These are phyloP conservation scores for Xylariaceae sp. DNA, from an alignment of 2,329 filamentous ascomycete genomes.

Conservation along the genomic window DNA sequence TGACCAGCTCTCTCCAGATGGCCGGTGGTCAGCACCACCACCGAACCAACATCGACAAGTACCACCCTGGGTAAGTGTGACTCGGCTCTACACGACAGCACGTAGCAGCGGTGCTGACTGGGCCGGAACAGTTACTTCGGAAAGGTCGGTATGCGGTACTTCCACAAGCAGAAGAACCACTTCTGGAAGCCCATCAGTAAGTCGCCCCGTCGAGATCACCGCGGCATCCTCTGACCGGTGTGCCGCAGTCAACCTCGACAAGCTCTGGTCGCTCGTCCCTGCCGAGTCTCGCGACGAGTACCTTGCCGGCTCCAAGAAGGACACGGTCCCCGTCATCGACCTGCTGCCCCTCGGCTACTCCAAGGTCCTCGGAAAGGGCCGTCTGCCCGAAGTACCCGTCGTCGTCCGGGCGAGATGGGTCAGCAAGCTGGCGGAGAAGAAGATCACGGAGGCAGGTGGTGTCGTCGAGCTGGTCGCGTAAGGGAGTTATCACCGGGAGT, in stretches of 20 bases:
- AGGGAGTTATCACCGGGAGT: constrained; percentile 1
- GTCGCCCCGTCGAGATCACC: too few relatives aligned
- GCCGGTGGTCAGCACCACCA: constrained; percentile 99
- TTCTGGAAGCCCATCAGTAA: constrained; percentile 82
- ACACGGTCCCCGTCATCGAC: constrained; percentile 96
- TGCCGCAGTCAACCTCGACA: constrained; percentile 91
- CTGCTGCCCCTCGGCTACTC: constrained; percentile 95
- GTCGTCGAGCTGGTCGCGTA: constrained; percentile 28
- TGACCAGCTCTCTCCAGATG: constrained; percentile 31
- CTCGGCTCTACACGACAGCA: too few relatives aligned
- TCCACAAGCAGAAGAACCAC: constrained; percentile 93
- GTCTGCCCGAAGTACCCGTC: constrained; percentile 84
- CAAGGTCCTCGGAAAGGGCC: constrained; percentile 98
- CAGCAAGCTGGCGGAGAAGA: constrained; percentile 92
- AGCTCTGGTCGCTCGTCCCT: constrained; percentile 96
- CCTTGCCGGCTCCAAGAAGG: constrained; percentile 68
- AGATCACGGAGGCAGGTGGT: constrained; percentile 97
- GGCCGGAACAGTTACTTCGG: constrained; percentile 76
- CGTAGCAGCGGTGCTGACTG: neutral
- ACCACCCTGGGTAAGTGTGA: constrained; percentile 60
- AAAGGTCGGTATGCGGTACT: constrained; percentile 92
- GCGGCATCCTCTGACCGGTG: neutral
- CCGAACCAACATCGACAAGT: constrained; percentile 77
- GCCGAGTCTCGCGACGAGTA: constrained; percentile 89
- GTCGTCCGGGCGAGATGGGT: constrained; percentile 95